Evolutionary conservation across 768 basidiomycete genomes (phyloP).

Genomic region (Phylloporus arenicola): DNA sequence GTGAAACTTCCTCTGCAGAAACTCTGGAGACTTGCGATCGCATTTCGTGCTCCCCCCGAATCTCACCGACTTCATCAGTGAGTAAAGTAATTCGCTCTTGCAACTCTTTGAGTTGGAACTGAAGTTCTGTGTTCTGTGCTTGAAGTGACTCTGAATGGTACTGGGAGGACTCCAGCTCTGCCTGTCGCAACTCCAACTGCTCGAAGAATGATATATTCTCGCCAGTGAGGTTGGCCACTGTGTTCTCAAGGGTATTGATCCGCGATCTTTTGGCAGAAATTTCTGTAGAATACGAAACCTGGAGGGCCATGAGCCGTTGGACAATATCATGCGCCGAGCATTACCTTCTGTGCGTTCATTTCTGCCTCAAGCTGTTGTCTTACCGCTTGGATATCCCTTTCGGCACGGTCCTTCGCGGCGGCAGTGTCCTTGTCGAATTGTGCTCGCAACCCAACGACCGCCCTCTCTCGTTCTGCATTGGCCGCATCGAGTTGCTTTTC

Average conservation of each 20-base stretch:
- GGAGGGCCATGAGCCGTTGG: constrained; percentile 7
- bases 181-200: constrained; percentile 80
- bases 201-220: constrained; percentile 85
- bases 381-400: constrained; percentile 63
- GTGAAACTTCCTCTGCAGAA: constrained; percentile 62
- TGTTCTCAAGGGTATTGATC: constrained; percentile 64
- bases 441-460: constrained; percentile 50
- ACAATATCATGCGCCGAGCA: constrained; percentile 3
- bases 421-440: constrained; percentile 73
- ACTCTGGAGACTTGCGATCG: constrained; percentile 38
- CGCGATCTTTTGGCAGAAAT: constrained; percentile 52
- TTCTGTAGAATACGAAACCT: constrained; percentile 71
- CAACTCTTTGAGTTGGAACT: constrained; percentile 80
- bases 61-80: constrained; percentile 63
- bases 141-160: constrained; percentile 70
- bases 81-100: constrained; percentile 68
- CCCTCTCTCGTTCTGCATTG: constrained; percentile 59
- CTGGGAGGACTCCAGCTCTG: constrained; percentile 81
- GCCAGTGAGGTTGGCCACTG: constrained; percentile 58
- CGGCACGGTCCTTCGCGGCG: constrained; percentile 56
- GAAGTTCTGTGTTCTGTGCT: constrained; percentile 75
- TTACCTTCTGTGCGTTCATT: constrained; percentile 66
- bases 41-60: constrained; percentile 52
- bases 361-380: constrained; percentile 77
- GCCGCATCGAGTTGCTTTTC: constrained; percentile 59